phyloP scores from a whole-genome alignment of 2,329 filamentous ascomycete genomes.

The Monosporascus sp. region DNA sequence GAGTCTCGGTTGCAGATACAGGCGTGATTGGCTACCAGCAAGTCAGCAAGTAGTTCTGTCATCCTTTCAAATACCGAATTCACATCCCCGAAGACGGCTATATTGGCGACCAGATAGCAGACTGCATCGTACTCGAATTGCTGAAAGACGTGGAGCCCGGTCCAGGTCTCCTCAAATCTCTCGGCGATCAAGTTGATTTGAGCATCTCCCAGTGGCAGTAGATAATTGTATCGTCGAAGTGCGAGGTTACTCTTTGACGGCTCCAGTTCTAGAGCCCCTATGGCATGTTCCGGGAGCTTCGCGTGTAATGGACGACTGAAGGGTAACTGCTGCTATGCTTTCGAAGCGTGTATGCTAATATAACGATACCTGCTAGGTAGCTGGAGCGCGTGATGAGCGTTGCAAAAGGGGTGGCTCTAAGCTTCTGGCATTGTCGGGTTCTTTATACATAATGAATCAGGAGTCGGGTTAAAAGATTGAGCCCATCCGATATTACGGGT shows the following conservation, averaged over 20 bases:
- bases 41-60: conserved; percentile 30
- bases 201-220: conserved; percentile 31
- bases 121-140: conserved; percentile 33
- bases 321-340: conserved; percentile 41
- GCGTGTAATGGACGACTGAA: conserved; percentile 45
- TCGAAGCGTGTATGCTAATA: conserved; percentile 44
- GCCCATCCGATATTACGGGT: too few relatives aligned
- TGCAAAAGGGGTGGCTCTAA: conserved; percentile 33
- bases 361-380: conserved; percentile 46
- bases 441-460: too few relatives aligned
- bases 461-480: too few relatives aligned
- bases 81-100: conserved; percentile 40
- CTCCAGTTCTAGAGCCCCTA: conserved; percentile 38
- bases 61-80: conserved; percentile 37
- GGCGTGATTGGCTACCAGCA: conserved; percentile 43
- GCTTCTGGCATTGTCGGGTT: not conserved
- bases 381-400: conserved; percentile 47
- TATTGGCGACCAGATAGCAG: conserved; percentile 50
- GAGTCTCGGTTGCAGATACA: conserved; percentile 49
- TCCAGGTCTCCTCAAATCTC: conserved; percentile 50
- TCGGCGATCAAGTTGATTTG: conserved; percentile 40
- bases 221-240: conserved; percentile 32
- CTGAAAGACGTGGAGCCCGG: conserved; percentile 50
- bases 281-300: conserved; percentile 32
- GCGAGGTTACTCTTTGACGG: conserved; percentile 34